A percentile compares a stretch with the other conserved stretches of the same genome.
phyloP scores from a whole-genome alignment of 192 early-diverging fungal genomes.

The Gonapodya sp. region DNA sequence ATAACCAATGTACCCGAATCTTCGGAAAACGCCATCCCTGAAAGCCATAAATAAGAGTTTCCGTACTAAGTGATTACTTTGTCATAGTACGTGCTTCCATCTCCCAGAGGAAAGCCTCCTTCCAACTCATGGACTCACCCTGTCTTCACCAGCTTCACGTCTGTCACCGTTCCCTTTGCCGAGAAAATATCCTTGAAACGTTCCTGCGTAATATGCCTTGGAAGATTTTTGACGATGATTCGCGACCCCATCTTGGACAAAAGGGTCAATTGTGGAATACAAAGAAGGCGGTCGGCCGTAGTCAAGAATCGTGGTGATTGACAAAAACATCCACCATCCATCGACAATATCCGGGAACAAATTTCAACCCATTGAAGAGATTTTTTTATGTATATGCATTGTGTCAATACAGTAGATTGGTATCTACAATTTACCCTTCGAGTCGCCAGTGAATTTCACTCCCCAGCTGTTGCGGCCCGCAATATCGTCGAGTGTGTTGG shows the following conservation, averaged over 20 bases:
- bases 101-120: neutral
- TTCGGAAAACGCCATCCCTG: conserved; percentile 69
- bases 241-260: conserved; percentile 38
- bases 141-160: conserved; percentile 79
- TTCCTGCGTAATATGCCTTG: conserved; percentile 74
- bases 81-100: no score
- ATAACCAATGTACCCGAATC: conserved; percentile 90
- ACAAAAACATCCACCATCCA: no score
- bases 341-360: no score
- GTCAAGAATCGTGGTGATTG: no score
- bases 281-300: no score
- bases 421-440: no score
- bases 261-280: no score
- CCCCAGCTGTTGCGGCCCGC: neutral
- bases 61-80: no score
- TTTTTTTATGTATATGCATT: no score
- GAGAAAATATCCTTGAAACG: conserved; percentile 82
- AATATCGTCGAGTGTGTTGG: conserved; percentile 7
- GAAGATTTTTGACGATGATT: conserved; percentile 94
- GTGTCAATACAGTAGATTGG: no score
- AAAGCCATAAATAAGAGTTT: no score
- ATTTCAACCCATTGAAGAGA: no score
- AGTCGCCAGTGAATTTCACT: neutral
- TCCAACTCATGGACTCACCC: conserved; percentile 43
- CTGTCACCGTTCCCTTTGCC: conserved; percentile 76